These are phyloP conservation scores for Starmerella powellii DNA, from an alignment of 805 yeast species.

Conservation along the genomic window DNA sequence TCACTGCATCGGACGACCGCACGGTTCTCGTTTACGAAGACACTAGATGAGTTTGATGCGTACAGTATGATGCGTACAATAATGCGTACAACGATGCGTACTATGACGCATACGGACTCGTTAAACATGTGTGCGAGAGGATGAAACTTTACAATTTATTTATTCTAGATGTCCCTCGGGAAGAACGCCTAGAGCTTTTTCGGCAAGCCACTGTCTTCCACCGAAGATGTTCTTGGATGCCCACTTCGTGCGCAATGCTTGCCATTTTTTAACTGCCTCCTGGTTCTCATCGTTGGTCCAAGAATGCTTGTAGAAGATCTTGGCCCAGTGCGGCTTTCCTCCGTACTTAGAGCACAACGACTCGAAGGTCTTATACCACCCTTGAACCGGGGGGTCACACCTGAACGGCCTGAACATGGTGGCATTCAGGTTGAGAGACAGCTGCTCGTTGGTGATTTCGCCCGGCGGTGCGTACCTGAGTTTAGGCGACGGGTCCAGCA, in stretches of 20 bases:
- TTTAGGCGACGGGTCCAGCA: conserved; percentile 66
- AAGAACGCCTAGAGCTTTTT: conserved; percentile 65
- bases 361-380: conserved; percentile 81
- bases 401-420: conserved; percentile 94
- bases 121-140: too few relatives aligned
- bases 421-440: conserved; percentile 80
- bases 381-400: conserved; percentile 50
- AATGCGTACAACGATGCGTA: too few relatives aligned
- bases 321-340: conserved; percentile 98
- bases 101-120: too few relatives aligned
- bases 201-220: conserved; percentile 68
- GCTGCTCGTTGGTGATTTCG: conserved; percentile 53
- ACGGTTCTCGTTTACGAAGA: conserved; percentile 33
- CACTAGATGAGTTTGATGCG: too few relatives aligned
- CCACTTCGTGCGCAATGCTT: conserved; percentile 47
- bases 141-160: too few relatives aligned
- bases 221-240: conserved; percentile 79
- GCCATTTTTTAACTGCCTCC: conserved; percentile 48
- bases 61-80: background rate
- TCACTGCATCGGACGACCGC: conserved; percentile 79
- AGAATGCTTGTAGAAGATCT: conserved; percentile 63
- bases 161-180: too few relatives aligned
- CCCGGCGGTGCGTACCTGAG: conserved; percentile 41
- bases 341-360: conserved; percentile 60
- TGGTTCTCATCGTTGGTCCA: conserved; percentile 39